Conservation (phyloP, 257 asterid genomes). For the Solanum chilense region DNA sequence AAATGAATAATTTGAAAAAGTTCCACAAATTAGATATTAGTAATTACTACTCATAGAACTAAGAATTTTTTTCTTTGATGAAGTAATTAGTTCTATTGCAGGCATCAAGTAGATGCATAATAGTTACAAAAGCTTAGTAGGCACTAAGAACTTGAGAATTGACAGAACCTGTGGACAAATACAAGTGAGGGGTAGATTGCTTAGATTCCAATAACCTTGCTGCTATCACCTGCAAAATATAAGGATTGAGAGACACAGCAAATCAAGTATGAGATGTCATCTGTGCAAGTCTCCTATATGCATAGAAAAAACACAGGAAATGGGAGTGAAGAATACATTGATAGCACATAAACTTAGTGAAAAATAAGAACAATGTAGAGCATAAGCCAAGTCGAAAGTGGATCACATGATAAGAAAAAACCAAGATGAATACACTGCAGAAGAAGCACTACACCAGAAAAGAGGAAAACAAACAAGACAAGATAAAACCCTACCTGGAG, state of each 20-base stretch:
- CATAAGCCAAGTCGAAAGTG: neutral
- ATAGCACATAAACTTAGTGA: neutral
- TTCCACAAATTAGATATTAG: neutral
- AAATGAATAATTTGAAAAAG: constrained; percentile 20
- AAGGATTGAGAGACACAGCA: neutral
- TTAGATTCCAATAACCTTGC: constrained; percentile 91
- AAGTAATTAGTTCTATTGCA: too few species aligned
- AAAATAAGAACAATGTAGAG: neutral
- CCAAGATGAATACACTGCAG: neutral
- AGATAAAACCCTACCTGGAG: neutral
- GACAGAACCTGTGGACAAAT: constrained; percentile 71
- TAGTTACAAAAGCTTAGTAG: too few species aligned
- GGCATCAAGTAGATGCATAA: too few species aligned
- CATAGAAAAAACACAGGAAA: neutral
- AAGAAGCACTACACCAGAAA: neutral
- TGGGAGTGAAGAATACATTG: neutral
- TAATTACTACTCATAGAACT: neutral
- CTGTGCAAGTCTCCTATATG: neutral
- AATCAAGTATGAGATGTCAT: neutral
- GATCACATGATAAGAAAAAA: neutral
- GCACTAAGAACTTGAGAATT: neutral
- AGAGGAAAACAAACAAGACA: neutral
- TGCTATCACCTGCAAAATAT: constrained; percentile 71
- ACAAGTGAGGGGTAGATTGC: constrained; percentile 89
- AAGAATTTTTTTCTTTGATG: neutral